A percentile compares a stretch with the other conserved stretches of the same genome.
Evolutionary conservation across 352 stramenopile genomes (phyloP).

Genomic region (Globisporangium cylindrosporum): DNA sequence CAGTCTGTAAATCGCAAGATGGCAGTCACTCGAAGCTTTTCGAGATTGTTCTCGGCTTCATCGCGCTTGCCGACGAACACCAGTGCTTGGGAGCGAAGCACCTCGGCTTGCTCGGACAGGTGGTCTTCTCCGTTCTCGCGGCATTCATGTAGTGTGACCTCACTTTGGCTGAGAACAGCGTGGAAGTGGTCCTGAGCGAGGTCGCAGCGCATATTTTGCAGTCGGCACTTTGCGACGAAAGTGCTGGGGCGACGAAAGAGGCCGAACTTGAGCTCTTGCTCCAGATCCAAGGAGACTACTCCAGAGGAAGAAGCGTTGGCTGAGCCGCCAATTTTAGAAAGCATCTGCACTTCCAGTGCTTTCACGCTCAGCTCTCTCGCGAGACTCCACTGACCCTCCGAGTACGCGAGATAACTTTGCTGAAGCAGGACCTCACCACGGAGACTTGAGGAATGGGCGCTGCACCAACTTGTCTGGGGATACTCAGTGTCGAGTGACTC

Average conservation of each 20-base stretch:
- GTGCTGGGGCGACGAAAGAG: conserved; percentile 30
- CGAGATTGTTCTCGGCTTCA: conserved; percentile 23
- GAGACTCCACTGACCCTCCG: conserved; percentile 31
- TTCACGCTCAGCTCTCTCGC: conserved; percentile 24
- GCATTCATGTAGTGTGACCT: conserved; percentile 37
- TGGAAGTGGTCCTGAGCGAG: conserved; percentile 32
- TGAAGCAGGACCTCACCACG: conserved; percentile 34
- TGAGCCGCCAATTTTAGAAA: background rate
- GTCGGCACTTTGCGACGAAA: conserved; percentile 35
- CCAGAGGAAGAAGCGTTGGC: background rate
- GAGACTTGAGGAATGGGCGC: conserved; percentile 5
- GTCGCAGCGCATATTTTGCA: conserved; percentile 37
- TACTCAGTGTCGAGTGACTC: background rate
- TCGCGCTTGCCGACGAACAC: conserved; percentile 38
- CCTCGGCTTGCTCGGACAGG: conserved; percentile 37
- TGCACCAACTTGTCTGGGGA: conserved; percentile 1
- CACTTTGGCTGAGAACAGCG: conserved; percentile 24
- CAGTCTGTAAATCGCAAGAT: conserved; percentile 21
- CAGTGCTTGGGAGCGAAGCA: conserved; percentile 35
- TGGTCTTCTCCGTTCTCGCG: conserved; percentile 35
- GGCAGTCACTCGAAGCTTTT: conserved; percentile 23
- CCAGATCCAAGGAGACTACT: conserved; percentile 22
- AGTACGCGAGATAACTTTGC: conserved; percentile 35
- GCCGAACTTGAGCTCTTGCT: conserved; percentile 40
- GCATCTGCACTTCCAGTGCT: conserved; percentile 20